Evolutionary conservation across 2,329 filamentous ascomycete species (phyloP), one percentile per base, ranked within the genome.

Genomic region (Plenodomus biglobosus): DNA sequence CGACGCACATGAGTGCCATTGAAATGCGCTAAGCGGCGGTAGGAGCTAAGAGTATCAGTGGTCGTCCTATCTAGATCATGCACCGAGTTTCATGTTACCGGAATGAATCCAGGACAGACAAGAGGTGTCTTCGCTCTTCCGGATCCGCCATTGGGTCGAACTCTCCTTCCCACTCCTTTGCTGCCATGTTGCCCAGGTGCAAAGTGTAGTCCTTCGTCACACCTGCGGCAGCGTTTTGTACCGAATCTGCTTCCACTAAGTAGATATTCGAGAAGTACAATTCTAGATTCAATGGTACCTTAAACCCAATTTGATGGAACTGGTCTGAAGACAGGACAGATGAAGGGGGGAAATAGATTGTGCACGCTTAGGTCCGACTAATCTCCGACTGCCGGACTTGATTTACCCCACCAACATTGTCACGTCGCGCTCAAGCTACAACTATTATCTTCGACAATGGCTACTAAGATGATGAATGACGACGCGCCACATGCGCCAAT

Each of bases 1-100:
- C 95, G 85, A 18, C 94, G 86, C 16, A 92, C 81, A 71, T 97
- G 92, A 3, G 92, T 97, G 56, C 88, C 86, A 72, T 95, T 95
- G 75, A 88, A 88, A 70, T 97, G 92, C 4, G 92, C 88, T 19
- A 85, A 83, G 62, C 86, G 87, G 56, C 88, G 86, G 70, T 96
- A 96, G 73, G 92, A 88, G 45, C 90, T 95, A 37, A 11, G 3
- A 15, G 8, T 10, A 32, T 32, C 27, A 32, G 27, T n/a, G 3
- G 15, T 20, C n/a, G 19, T 24, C 15, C 2, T 10, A 16, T 13
- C 15, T 18, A 11, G 19, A 27, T 30, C 35, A 30, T 18, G 36
- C 15, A 46, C 22, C 39, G 27, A 20, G 18, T 18, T 8, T 6
- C 13, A 8, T 24, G 20, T 22, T 78, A 96, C 91, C 86, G 81